Evolutionary conservation across 495 filamentous ascomycete species (phyloP), one percentile per base, ranked within the genome.

Genomic region (Umbilicaria muhlenbergii): DNA sequence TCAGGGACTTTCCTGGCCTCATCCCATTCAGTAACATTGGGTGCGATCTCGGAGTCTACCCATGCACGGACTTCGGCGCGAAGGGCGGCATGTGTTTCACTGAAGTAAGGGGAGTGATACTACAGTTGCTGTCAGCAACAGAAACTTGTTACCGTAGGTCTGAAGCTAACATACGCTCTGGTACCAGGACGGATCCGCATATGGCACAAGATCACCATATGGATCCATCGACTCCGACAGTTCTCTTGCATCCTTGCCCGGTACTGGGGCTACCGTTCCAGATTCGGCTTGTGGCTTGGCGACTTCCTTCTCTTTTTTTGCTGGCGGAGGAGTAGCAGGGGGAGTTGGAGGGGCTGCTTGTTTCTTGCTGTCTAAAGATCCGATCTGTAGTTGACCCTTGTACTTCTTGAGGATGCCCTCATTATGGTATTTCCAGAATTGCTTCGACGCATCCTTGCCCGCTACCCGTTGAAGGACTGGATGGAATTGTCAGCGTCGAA

Each of bases 361-460:
- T 55, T 82, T 80, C 67, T 96, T 95, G 56, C 75, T 78, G 58
- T 96, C 78, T 51, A 99, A 64, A 1, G 87, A 94, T 34, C 91
- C 91, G 54, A 99, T 73, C 57, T 87, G 82, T 40, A 99, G 75
- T 59, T 84, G 70, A 21, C 74, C 63, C 66, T 91, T 80, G 71
- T 87, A 95, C 61, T 96, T 98, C 68, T 95, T 96, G 52, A 96
- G 71, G 50, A 96, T 86, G 42, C 81, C 74, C 52, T 81, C 77
- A 54, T 94, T 98, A 71, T 98, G 91, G 61, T 98, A 96, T 65
- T 96, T 99, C 91, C 91, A 99, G 69, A 99, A 99, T 58, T 94
- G 92, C 63, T 92, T 89, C 19, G 84, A 88, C 14, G 91, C 91
- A 52, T 99, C 92, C 60, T 96, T 99, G 52, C 91, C 91, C 37